Base-by-base conservation (phyloP, 352 stramenopile species). In the Globisporangium solare region DNA sequence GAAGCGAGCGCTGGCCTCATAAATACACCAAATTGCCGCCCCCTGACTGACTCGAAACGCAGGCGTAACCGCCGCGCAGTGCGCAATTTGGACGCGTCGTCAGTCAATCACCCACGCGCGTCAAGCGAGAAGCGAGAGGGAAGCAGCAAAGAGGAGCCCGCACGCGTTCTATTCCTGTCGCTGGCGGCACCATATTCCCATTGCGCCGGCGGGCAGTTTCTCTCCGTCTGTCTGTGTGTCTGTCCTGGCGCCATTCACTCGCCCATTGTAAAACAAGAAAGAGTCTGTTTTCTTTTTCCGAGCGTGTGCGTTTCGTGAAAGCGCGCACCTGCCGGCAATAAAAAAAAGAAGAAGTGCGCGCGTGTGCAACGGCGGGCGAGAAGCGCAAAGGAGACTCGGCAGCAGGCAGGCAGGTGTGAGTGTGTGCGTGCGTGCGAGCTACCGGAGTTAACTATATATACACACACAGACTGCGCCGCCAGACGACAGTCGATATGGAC, bases 401-500 rank as follows among this genome's bases (percentile, higher is more conserved):
- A 43, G 39, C 12, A 43, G 39, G 39, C n/a, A n/a, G n/a, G n/a
- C n/a, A n/a, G n/a, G n/a, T n/a, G n/a, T n/a, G n/a, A n/a, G n/a
- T 42, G 37, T 42, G 37, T 42, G 37, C 10, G 12, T 10, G 39
- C 39, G 39, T n/a, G 39, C 5, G 39, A 6, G 39, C 17, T 35
- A 35, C 27, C 27, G 17, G 39, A 54, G 15, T 21, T 17, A 45
- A 14, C 40, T 18, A 43, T 12, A 52, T 37, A 50, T 41, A 22
- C 13, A 55, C 24, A 31, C 10, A 22, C 13, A 55, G 35, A 31
- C 10, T 8, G 27, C 27, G 5, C 5, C 10, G 6, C 27, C 27
- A 35, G 27, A 35, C 27, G 27, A 35, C 27, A 35, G 5, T 35
- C 27, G 56, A 20, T 14, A 89, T 91, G 78, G 74, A 89, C 68